Evolutionary conservation across 257 asterid species (phyloP).

Genomic region (Rauvolfia tetraphylla): DNA sequence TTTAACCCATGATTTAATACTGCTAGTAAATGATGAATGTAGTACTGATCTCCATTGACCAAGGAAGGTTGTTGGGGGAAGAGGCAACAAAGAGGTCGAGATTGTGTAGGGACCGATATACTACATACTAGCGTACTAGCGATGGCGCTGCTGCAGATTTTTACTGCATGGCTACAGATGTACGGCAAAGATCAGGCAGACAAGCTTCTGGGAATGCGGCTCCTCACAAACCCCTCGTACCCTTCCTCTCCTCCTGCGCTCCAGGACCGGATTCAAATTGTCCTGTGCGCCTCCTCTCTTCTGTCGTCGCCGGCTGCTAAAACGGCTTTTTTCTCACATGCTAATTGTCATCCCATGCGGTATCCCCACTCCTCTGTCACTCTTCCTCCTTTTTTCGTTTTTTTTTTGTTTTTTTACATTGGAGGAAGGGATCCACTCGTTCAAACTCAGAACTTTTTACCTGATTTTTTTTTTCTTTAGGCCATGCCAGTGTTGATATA

Average conservation of each 20-base stretch:
- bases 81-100: slow-evolving; percentile 25
- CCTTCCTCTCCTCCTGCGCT: neutral
- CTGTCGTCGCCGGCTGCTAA: slow-evolving; percentile 32
- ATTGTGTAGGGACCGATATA: slow-evolving; percentile 31
- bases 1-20: too few species aligned
- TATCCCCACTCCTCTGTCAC: neutral
- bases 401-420: neutral
- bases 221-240: neutral
- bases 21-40: neutral
- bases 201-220: slow-evolving; percentile 53
- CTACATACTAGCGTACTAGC: neutral
- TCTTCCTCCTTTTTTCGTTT: too few species aligned
- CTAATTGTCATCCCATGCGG: slow-evolving; percentile 15
- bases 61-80: slow-evolving; percentile 22
- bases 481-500: too few species aligned
- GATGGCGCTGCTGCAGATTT: neutral
- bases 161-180: slow-evolving; percentile 31
- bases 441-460: too few species aligned
- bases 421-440: too few species aligned
- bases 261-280: too few species aligned
- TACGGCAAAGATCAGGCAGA: slow-evolving; percentile 45
- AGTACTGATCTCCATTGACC: slow-evolving; percentile 18
- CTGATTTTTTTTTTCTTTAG: too few species aligned
- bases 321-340: slow-evolving; percentile 42
- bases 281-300: too few species aligned